phyloP scores from a whole-genome alignment of 192 early-diverging fungal genomes.

The Podila horticola region DNA sequence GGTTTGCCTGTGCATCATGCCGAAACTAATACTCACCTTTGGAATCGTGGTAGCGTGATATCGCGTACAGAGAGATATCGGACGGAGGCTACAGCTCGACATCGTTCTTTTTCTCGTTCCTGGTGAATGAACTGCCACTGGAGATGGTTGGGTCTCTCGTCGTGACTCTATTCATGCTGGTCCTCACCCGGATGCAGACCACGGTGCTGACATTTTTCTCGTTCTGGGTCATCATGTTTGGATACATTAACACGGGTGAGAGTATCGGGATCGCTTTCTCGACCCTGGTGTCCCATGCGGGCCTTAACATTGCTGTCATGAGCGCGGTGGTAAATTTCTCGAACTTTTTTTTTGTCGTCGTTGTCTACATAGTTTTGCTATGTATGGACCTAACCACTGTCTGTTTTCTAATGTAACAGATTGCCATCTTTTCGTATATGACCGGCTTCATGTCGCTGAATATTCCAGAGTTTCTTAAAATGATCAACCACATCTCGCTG shows the following conservation, averaged over 20 bases:
- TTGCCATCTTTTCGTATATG: conserved; percentile 50
- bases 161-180: conserved; percentile 43
- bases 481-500: conserved; percentile 35
- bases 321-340: conserved; percentile 30
- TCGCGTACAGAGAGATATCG: conserved; percentile 47
- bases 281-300: conserved; percentile 38
- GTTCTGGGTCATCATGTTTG: conserved; percentile 53
- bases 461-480: conserved; percentile 29
- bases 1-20: not conserved
- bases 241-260: conserved; percentile 49
- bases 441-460: conserved; percentile 50
- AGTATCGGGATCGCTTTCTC: conserved; percentile 44
- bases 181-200: conserved; percentile 28
- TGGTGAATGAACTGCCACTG: conserved; percentile 42
- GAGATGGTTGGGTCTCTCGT: conserved; percentile 38
- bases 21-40: not conserved
- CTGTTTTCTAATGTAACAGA: conserved; percentile 1
- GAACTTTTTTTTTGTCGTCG: not conserved
- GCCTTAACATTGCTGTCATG: conserved; percentile 47
- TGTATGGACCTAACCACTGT: not conserved
- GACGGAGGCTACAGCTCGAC: conserved; percentile 47
- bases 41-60: conserved; percentile 28
- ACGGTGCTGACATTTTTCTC: conserved; percentile 43
- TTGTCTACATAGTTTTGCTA: too few species aligned
- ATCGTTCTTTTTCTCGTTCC: conserved; percentile 44